These are phyloP conservation scores for Botrytis cinerea DNA, from an alignment of 2,329 filamentous ascomycete species.

Conservation along the genomic window DNA sequence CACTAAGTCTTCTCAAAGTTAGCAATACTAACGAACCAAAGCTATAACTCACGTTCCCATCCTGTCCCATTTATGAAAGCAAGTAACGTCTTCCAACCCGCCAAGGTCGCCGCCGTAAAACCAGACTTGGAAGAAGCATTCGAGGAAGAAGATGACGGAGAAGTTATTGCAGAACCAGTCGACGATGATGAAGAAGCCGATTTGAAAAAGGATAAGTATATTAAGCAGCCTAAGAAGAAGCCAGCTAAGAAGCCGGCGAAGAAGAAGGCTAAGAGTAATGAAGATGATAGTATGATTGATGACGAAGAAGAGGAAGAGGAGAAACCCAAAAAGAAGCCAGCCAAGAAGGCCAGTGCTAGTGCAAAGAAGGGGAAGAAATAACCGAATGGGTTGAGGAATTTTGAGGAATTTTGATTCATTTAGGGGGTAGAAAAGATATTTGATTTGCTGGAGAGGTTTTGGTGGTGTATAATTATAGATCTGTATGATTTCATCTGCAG, in stretches of 20 bases:
- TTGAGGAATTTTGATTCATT: background rate
- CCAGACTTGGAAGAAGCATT: slow-evolving; percentile 96
- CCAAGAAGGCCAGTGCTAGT: slow-evolving; percentile 25
- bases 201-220: slow-evolving; percentile 92
- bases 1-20: background rate
- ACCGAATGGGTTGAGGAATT: background rate
- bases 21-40: slow-evolving; percentile 41
- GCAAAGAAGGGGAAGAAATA: slow-evolving; percentile 36
- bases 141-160: slow-evolving; percentile 82
- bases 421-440: background rate
- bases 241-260: slow-evolving; percentile 51
- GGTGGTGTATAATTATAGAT: slow-evolving; percentile 4
- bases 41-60: slow-evolving; percentile 84
- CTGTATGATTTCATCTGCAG: background rate
- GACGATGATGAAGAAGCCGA: slow-evolving; percentile 75
- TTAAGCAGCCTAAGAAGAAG: slow-evolving; percentile 83
- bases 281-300: slow-evolving; percentile 33
- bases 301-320: slow-evolving; percentile 31
- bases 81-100: slow-evolving; percentile 70
- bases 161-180: slow-evolving; percentile 56
- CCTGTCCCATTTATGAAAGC: slow-evolving; percentile 97
- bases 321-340: slow-evolving; percentile 36
- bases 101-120: slow-evolving; percentile 69
- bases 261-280: slow-evolving; percentile 32
- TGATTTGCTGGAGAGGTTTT: background rate